phyloP scores from a whole-genome alignment of 2,329 filamentous ascomycete genomes.

The Dactylellina drechsleri region DNA sequence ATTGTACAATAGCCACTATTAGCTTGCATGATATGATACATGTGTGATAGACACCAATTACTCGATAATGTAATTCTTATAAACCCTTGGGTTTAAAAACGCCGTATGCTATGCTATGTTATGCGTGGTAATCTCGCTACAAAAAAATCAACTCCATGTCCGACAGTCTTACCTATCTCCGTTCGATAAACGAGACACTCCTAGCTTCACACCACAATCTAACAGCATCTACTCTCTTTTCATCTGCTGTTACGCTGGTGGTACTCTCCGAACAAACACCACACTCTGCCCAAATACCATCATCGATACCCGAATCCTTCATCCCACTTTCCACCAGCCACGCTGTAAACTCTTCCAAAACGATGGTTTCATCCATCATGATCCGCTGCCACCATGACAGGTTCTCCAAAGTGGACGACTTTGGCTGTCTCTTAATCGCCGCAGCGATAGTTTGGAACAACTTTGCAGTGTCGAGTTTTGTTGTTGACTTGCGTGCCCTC shows the following conservation, averaged over 20 bases:
- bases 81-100: conserved; percentile 12
- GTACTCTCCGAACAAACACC: conserved; percentile 17
- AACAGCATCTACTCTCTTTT: conserved; percentile 62
- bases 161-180: conserved; percentile 13
- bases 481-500: conserved; percentile 23
- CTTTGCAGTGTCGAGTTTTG: conserved; percentile 14
- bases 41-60: too few relatives aligned
- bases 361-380: conserved; percentile 49
- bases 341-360: conserved; percentile 34
- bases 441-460: conserved; percentile 31
- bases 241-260: conserved; percentile 60
- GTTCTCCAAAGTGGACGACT: conserved; percentile 9
- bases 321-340: conserved; percentile 33
- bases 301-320: conserved; percentile 6
- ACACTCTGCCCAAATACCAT: conserved; percentile 26
- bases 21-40: neutral
- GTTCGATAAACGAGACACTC: conserved; percentile 62
- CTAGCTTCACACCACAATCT: conserved; percentile 64
- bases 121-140: neutral
- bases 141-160: conserved; percentile 20
- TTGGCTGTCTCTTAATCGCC: conserved; percentile 37
- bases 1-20: conserved; percentile 18
- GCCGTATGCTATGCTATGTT: conserved; percentile 19
- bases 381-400: conserved; percentile 48
- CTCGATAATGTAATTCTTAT: neutral